These are phyloP conservation scores for Coniella vitis DNA, from an alignment of 2,329 filamentous ascomycete genomes.

Conservation along the genomic window DNA sequence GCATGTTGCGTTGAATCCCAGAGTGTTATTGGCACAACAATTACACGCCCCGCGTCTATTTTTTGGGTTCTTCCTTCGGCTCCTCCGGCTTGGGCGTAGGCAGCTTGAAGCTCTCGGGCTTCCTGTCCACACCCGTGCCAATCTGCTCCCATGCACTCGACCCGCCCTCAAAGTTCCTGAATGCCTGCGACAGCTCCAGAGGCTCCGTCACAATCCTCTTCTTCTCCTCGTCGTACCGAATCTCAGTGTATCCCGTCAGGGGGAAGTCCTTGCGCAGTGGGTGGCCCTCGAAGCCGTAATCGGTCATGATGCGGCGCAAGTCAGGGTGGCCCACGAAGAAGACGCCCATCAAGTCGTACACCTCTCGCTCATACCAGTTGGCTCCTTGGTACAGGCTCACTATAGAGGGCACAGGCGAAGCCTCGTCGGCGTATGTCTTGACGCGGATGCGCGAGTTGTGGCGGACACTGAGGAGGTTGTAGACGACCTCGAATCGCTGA, in stretches of 20 bases:
- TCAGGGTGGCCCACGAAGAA: constrained; percentile 96
- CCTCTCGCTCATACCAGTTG: constrained; percentile 98
- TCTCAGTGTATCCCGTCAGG: constrained; percentile 94
- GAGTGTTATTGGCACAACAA: constrained; percentile 23
- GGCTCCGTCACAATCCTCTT: constrained; percentile 98
- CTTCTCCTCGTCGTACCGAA: constrained; percentile 98
- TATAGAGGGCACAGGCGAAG: constrained; percentile 84
- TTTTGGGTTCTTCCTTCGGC: constrained; percentile 86
- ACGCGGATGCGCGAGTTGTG: constrained; percentile 96
- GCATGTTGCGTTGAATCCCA: too few relatives aligned
- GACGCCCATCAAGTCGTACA: constrained; percentile 95
- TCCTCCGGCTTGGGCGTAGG: constrained; percentile 93
- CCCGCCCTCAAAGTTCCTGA: constrained; percentile 95
- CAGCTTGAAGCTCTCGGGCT: constrained; percentile 84
- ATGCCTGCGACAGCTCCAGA: constrained; percentile 94
- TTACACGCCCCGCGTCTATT: constrained; percentile 48
- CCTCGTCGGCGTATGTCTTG: constrained; percentile 98
- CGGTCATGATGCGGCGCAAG: constrained; percentile 95
- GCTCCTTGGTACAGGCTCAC: constrained; percentile 85
- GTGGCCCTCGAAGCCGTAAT: constrained; percentile 98
- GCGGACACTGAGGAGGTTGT: constrained; percentile 91
- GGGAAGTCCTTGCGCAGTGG: constrained; percentile 97
- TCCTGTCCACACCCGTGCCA: constrained; percentile 65
- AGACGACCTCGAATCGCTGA: constrained; percentile 95
- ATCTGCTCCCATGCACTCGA: constrained; percentile 63